phyloP scores from a whole-genome alignment of 192 early-diverging fungal species.

The Coemansia sp. region DNA sequence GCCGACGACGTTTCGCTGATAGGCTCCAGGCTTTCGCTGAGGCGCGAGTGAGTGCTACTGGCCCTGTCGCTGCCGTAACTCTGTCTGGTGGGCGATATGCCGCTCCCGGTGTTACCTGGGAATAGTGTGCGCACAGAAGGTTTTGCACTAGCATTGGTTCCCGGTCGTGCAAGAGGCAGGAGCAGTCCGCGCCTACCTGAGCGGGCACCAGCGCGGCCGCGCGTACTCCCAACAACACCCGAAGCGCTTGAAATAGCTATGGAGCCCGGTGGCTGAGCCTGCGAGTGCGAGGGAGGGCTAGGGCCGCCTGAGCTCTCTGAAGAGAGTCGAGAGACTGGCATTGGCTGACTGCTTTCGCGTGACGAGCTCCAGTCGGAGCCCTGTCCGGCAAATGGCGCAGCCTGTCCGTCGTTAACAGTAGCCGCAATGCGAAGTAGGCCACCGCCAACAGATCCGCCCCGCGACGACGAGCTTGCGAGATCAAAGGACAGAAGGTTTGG shows the following conservation, averaged over 20 bases:
- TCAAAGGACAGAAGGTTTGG: conserved; percentile 51
- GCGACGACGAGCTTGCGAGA: conserved; percentile 15
- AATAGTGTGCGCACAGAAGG: conserved; percentile 49
- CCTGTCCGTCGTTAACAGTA: neutral
- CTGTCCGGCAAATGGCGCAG: neutral
- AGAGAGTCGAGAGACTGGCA: conserved; percentile 23
- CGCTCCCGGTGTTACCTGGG: conserved; percentile 11
- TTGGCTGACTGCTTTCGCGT: neutral
- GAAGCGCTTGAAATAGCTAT: neutral
- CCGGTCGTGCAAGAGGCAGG: conserved; percentile 45
- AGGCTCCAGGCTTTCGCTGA: conserved; percentile 53
- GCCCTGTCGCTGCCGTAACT: conserved; percentile 8
- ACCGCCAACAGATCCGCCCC: conserved; percentile 18
- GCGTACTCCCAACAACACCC: neutral
- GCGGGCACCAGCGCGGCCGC: conserved; percentile 16
- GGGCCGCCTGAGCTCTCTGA: conserved; percentile 21
- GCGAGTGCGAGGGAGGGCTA: neutral
- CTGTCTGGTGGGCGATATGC: conserved; percentile 1
- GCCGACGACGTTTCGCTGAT: conserved; percentile 45
- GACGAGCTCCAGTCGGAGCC: neutral
- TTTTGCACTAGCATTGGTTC: conserved; percentile 16
- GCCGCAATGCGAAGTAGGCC: conserved; percentile 33
- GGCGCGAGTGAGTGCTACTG: conserved; percentile 28
- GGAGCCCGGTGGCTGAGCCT: neutral
- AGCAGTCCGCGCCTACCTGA: conserved; percentile 45